phyloP scores from a whole-genome alignment of 2,329 filamentous ascomycete genomes.

The Teratosphaeria nubilosa region DNA sequence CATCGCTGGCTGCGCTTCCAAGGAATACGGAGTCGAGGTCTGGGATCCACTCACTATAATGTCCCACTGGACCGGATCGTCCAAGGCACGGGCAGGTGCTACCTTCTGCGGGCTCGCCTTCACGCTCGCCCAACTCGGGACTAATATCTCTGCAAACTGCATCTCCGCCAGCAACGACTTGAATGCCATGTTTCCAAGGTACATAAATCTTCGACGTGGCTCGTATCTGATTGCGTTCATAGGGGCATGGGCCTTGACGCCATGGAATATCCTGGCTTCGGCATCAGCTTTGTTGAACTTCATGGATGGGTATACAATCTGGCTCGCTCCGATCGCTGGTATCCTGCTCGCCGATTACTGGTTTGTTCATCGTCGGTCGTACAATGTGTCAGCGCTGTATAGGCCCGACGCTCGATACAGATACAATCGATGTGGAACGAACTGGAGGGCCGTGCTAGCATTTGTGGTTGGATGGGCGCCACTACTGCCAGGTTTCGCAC shows the following conservation, averaged over 20 bases:
- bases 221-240: constrained; percentile 31
- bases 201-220: constrained; percentile 29
- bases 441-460: constrained; percentile 50
- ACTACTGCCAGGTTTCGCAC: constrained; percentile 43
- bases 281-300: constrained; percentile 34
- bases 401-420: constrained; percentile 14
- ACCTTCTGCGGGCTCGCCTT: constrained; percentile 10
- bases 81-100: constrained; percentile 12
- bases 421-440: constrained; percentile 28
- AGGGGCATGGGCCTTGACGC: constrained; percentile 26
- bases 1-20: constrained; percentile 13
- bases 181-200: constrained; percentile 17
- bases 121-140: constrained; percentile 5
- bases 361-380: constrained; percentile 11
- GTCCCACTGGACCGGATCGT: constrained; percentile 12
- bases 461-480: constrained; percentile 48
- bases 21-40: constrained; percentile 12
- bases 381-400: constrained; percentile 18
- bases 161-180: constrained; percentile 15
- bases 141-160: constrained; percentile 16
- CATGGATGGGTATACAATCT: constrained; percentile 32
- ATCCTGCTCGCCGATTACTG: constrained; percentile 31
- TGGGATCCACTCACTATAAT: constrained; percentile 19
- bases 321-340: constrained; percentile 32
- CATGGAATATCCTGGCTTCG: constrained; percentile 34